Evolutionary conservation across 2,329 filamentous ascomycete species (phyloP), one percentile per base, ranked within the genome.

Genomic region (Aureobasidium sp.): DNA sequence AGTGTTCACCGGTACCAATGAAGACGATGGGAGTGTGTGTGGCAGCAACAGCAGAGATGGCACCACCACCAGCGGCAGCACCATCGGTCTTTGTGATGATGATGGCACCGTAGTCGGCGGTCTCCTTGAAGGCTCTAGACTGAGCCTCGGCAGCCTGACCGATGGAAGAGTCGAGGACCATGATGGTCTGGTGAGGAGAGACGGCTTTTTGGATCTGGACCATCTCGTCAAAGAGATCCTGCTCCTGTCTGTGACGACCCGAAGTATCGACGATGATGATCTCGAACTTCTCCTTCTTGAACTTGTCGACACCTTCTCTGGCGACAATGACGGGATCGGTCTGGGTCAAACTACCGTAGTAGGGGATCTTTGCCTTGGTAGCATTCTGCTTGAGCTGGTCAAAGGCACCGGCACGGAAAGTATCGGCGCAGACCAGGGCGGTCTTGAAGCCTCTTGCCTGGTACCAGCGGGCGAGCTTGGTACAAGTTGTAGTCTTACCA

Each of bases 81-180:
- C 94, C 94, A 71, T 99, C 94, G 0, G 93, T 97, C 79, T 99
- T 99, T 57, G 94, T 99, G 71, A 99, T 96, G 70, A 99, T 96
- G 69, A 99, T 99, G 65, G 94, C 91, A 70, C 94, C 94, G 68
- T 97, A 99, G 73, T 96, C 90, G 35, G 94, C 92, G 0, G 92
- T 90, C 66, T 95, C 91, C 74, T 99, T 99, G 84, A 99, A 99
- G 0, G 94, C 94, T 69, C 95, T 87, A 57, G 90, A 91, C 72
- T 99, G 94, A 1, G 89, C 85, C 75, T 99, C 94, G 7, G 94
- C 94, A 66, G 94, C 89, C 72, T 99, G 94, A 71, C 94, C 94
- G 67, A 99, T 99, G 35, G 90, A 95, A 27, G 93, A 89, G 73
- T 99, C 94, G 29, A 99, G 82, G 13, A 99, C 94, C 87, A 99